Conservation (phyloP, 768 basidiomycete species). For the Gloeostereum incarnatum region DNA sequence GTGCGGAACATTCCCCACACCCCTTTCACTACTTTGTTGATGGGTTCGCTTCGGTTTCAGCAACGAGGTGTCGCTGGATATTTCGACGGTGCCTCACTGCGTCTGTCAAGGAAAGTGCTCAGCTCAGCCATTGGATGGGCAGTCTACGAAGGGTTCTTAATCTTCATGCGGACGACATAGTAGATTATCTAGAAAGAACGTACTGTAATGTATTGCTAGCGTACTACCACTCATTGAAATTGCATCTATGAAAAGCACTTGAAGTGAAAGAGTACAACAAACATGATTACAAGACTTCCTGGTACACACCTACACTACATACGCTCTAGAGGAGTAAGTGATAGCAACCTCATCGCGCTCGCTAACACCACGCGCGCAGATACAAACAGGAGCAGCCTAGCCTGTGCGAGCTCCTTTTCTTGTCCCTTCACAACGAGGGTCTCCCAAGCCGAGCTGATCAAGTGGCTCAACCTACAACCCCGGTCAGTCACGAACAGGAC, state of each 20-base stretch:
- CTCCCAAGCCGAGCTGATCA: conserved; percentile 91
- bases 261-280: too few relatives aligned
- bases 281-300: too few relatives aligned
- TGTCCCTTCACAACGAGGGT: conserved; percentile 80
- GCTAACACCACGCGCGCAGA: conserved; percentile 86
- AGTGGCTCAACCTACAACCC: conserved; percentile 77
- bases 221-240: too few relatives aligned
- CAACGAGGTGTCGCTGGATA: conserved; percentile 76
- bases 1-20: conserved; percentile 30
- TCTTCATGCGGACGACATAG: conserved; percentile 36
- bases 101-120: conserved; percentile 77
- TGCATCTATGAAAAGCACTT: too few relatives aligned
- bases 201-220: too few relatives aligned
- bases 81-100: conserved; percentile 78
- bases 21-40: too few relatives aligned
- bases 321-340: conserved; percentile 82
- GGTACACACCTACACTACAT: too few relatives aligned
- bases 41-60: too few relatives aligned
- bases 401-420: conserved; percentile 70
- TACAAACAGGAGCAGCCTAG: conserved; percentile 84
- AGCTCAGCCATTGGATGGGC: conserved; percentile 92
- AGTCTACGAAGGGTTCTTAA: conserved; percentile 74
- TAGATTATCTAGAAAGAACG: too few relatives aligned
- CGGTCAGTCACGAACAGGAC: too few relatives aligned
- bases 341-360: conserved; percentile 79